Percentiles rank a stretch among this genome's conserved stretches.
Evolutionary conservation across 2,329 filamentous ascomycete genomes (phyloP).

Genomic region (Fusarium nodosum): DNA sequence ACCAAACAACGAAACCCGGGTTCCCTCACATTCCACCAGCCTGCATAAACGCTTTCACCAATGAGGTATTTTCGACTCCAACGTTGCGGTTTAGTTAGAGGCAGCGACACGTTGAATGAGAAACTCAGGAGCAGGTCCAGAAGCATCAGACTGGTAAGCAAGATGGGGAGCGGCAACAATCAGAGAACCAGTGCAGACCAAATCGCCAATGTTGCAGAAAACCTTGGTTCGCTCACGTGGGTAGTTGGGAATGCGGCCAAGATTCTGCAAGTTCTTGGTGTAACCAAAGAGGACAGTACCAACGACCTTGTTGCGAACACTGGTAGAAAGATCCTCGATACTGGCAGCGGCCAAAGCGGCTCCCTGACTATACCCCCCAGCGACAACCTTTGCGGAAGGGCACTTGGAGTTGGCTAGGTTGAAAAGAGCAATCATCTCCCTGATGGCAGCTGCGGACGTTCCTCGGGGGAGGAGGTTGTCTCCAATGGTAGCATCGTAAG

Average conservation of each 20-base stretch:
- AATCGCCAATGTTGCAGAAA: slow-evolving; percentile 55
- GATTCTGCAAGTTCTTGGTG: slow-evolving; percentile 60
- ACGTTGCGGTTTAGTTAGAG: background rate
- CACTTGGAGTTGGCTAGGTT: slow-evolving; percentile 59
- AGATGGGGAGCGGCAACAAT: slow-evolving; percentile 41
- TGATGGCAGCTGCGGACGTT: slow-evolving; percentile 56
- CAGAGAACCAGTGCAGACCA: slow-evolving; percentile 56
- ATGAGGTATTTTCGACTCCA: no score
- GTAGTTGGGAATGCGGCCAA: slow-evolving; percentile 57
- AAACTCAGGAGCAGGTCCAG: slow-evolving; percentile 31
- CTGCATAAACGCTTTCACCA: background rate
- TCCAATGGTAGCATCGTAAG: slow-evolving; percentile 55
- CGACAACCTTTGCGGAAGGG: slow-evolving; percentile 58
- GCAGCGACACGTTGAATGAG: slow-evolving; percentile 32
- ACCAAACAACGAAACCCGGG: slow-evolving; percentile 1
- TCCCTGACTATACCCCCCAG: slow-evolving; percentile 59
- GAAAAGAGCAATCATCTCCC: slow-evolving; percentile 59
- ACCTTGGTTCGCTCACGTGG: slow-evolving; percentile 52
- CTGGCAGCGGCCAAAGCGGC: slow-evolving; percentile 60
- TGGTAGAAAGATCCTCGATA: slow-evolving; percentile 52
- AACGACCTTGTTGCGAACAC: slow-evolving; percentile 54
- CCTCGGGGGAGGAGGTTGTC: slow-evolving; percentile 57
- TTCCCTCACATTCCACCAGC: background rate
- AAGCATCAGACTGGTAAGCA: slow-evolving; percentile 29
- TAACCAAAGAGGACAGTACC: slow-evolving; percentile 58